Evolutionary conservation across 2,329 filamentous ascomycete species (phyloP).

Genomic region (Cytospora mali): DNA sequence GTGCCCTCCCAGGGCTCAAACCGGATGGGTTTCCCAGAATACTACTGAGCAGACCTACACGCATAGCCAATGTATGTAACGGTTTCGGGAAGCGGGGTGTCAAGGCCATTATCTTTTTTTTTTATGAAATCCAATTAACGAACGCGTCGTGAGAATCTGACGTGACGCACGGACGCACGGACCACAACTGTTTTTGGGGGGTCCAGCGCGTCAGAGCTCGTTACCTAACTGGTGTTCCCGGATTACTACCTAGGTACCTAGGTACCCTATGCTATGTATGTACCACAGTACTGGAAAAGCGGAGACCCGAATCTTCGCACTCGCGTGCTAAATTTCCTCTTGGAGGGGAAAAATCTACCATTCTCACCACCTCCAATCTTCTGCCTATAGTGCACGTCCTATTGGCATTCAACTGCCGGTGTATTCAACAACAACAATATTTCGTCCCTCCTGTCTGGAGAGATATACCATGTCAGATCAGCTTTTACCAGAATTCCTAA

Average conservation of each 20-base stretch:
- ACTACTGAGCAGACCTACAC: too few species aligned
- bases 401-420: constrained; percentile 16
- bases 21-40: too few species aligned
- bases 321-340: constrained; percentile 20
- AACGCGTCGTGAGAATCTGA: not conserved
- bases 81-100: too few species aligned
- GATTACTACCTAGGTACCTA: too few species aligned
- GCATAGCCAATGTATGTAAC: too few species aligned
- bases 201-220: not conserved
- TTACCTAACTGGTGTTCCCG: too few species aligned
- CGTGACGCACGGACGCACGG: not conserved
- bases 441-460: not conserved
- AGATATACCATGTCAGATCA: constrained; percentile 23
- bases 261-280: too few species aligned
- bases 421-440: constrained; percentile 6
- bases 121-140: too few species aligned
- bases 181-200: not conserved
- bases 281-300: constrained; percentile 5
- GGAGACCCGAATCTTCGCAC: constrained; percentile 5
- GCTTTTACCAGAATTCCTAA: not conserved
- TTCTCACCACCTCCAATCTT: constrained; percentile 7
- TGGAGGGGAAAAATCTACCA: constrained; percentile 17
- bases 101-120: too few species aligned
- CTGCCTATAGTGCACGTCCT: not conserved
- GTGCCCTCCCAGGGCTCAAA: too few species aligned